These are phyloP conservation scores for Eutreptiella sp. DNA, from an alignment of 208 protist genomes.

Conservation along the genomic window DNA sequence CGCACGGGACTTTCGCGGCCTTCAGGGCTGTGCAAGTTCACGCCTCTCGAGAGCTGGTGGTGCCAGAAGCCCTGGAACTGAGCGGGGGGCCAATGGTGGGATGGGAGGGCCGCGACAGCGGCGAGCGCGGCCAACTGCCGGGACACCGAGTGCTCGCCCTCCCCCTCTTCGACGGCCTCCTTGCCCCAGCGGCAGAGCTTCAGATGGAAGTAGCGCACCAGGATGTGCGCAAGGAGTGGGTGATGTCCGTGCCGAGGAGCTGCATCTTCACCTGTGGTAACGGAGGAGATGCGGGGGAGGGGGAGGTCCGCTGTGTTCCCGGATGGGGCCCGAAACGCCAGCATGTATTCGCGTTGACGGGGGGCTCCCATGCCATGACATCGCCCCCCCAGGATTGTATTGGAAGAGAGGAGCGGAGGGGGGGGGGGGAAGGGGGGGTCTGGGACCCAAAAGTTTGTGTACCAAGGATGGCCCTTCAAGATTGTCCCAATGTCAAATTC, in stretches of 20 bases:
- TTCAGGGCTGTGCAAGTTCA: slow-evolving; percentile 39
- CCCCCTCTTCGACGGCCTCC: slow-evolving; percentile 38
- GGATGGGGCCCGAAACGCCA: too few species aligned
- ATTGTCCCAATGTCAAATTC: too few species aligned
- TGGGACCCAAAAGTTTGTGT: too few species aligned
- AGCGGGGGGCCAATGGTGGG: slow-evolving; percentile 27
- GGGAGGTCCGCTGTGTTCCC: too few species aligned
- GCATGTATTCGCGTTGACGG: too few species aligned
- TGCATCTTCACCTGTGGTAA: slow-evolving; percentile 7
- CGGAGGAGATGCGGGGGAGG: too few species aligned
- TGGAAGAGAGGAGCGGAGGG: too few species aligned
- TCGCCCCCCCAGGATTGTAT: too few species aligned
- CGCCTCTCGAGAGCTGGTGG: slow-evolving; percentile 36
- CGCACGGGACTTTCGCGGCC: slow-evolving; percentile 30
- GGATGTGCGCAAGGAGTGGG: slow-evolving; percentile 41
- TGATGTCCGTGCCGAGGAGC: slow-evolving; percentile 38
- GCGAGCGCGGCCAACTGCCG: slow-evolving; percentile 54
- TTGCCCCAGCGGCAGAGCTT: slow-evolving; percentile 60
- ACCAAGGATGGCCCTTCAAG: too few species aligned
- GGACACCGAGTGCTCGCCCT: slow-evolving; percentile 44
- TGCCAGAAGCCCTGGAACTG: slow-evolving; percentile 25
- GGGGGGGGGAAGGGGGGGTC: too few species aligned
- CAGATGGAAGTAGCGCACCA: slow-evolving; percentile 63
- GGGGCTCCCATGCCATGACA: too few species aligned
- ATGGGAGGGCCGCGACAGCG: slow-evolving; percentile 23